A percentile compares a stretch with the other conserved stretches of the same genome.
Conservation (phyloP, 495 filamentous ascomycete genomes). For the Staphylotrichum longicolle region DNA sequence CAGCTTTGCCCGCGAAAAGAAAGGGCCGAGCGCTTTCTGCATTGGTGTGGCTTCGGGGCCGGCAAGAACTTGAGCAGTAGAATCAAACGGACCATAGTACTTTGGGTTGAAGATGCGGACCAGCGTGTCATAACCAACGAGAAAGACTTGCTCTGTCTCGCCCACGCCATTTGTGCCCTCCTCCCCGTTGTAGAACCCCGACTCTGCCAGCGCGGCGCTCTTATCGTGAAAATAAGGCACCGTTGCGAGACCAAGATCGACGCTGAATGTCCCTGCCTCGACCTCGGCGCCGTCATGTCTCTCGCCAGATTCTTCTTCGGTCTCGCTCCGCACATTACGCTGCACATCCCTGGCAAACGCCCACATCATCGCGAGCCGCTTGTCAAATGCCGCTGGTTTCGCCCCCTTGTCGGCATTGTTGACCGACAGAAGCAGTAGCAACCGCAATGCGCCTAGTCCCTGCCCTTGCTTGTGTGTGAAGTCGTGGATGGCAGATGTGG, state of each 20-base stretch:
- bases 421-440: slow-evolving; percentile 80
- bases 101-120: slow-evolving; percentile 78
- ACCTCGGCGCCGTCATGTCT: not conserved
- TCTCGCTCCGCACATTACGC: not conserved
- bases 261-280: slow-evolving; percentile 31
- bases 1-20: slow-evolving; percentile 68
- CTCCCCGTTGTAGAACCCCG: slow-evolving; percentile 44
- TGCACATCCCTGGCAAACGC: slow-evolving; percentile 68
- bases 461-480: slow-evolving; percentile 25
- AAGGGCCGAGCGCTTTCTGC: slow-evolving; percentile 56
- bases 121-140: slow-evolving; percentile 86
- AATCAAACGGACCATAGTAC: slow-evolving; percentile 65
- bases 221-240: slow-evolving; percentile 86
- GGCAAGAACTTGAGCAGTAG: slow-evolving; percentile 39
- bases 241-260: slow-evolving; percentile 82
- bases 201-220: slow-evolving; percentile 60
- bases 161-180: not conserved
- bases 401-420: slow-evolving; percentile 93
- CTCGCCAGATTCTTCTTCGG: not conserved
- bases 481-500: slow-evolving; percentile 60
- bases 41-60: slow-evolving; percentile 27
- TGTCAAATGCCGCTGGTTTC: slow-evolving; percentile 76
- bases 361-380: slow-evolving; percentile 84
- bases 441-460: slow-evolving; percentile 39
- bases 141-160: slow-evolving; percentile 63